Conservation (phyloP, 2,329 filamentous ascomycete species). For the Cucurbitaria berberidis region DNA sequence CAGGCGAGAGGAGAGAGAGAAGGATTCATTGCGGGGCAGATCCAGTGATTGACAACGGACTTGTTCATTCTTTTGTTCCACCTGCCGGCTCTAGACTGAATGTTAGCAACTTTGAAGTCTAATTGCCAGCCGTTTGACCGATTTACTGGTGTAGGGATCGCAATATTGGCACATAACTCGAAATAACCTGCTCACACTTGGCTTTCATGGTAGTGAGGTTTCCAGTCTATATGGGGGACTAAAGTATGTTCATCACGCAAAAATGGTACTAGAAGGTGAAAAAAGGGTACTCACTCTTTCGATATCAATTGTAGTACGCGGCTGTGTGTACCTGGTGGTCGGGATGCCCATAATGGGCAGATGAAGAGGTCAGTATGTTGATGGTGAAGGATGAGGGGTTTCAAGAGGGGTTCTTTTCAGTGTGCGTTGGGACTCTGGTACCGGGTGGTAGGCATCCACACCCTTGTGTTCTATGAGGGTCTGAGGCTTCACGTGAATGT, state of each 20-base stretch:
- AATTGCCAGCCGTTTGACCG: no score
- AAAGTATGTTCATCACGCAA: no score
- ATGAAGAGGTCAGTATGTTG: neutral
- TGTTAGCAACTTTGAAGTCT: no score
- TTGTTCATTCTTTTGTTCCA: neutral
- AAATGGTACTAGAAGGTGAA: no score
- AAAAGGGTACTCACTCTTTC: neutral
- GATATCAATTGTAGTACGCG: neutral
- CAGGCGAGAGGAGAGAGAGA: neutral
- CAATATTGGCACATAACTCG: no score
- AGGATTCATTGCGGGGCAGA: neutral
- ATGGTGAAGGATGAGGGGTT: neutral
- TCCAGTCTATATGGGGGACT: no score
- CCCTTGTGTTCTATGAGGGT: neutral
- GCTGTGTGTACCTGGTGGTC: neutral
- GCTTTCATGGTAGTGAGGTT: no score
- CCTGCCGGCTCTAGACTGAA: no score
- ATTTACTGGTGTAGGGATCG: no score
- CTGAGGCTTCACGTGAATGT: slow-evolving; percentile 1
- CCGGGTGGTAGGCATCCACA: neutral
- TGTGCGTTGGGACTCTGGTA: neutral
- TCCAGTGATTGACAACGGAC: neutral
- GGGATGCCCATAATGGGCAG: neutral
- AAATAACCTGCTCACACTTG: no score
- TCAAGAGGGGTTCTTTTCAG: neutral